Base-by-base conservation (phyloP, 2,329 filamentous ascomycete species). In the Botryotinia convoluta region DNA sequence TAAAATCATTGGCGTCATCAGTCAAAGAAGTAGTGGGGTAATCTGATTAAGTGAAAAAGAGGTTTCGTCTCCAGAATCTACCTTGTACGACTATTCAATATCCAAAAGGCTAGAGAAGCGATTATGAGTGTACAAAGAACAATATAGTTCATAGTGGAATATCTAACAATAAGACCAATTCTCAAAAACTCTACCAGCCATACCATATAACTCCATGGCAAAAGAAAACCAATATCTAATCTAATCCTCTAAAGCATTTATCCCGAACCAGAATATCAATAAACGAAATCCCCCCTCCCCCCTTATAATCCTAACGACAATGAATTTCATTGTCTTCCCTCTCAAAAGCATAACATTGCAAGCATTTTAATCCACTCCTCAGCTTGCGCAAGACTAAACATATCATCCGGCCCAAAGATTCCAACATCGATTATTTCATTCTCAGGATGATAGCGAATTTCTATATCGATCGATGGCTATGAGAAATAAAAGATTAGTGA, bases 391-490 rank as follows among this genome's bases (percentile, higher is more conserved):
- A 79, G 35, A 64, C 70, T 60, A 29, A 81, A n/a, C 73, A 78
- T 72, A 22, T 75, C 61, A 39, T 51, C 61, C 3, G 79, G 77
- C 14, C 76, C 79, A 74, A 81, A 81, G 16, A 81, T 71, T 4
- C 79, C 79, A 61, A 81, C 72, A 73, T 80, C 79, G 26, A 81
- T 42, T 39, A 44, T 71, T 29, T 67, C 71, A 22, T 74, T 74
- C 29, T 71, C 75, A 4, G 70, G 16, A 10, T 75, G 69, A 60
- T 79, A 78, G 62, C 77, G 75, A 0, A 81, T 64, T 60, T 81
- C 80, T 39, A 81, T 71, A 78, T 81, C 80, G 8, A 81, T 70
- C 0, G 79, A 75, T 51, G 79, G 74, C 80, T 81, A 75, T 74
- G 75, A 64, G 16, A 44, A 32, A 57, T 22, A n/a, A 44, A n/a